Base-by-base conservation (phyloP, 768 basidiomycete species). In the Neoboletus subvelutipes region DNA sequence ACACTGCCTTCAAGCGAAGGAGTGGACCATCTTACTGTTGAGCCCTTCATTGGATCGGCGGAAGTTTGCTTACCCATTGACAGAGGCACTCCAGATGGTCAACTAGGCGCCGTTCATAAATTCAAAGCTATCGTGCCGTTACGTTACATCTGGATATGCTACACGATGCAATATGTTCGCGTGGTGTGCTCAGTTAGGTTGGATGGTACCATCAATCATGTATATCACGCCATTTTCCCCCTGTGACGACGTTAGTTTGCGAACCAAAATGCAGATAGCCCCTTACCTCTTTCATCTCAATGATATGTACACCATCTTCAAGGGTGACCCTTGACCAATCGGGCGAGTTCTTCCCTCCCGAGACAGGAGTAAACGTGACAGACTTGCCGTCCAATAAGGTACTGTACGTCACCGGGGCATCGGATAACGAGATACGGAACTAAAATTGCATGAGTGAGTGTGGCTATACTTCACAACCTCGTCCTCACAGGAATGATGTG, bases 401-500 rank as follows among this genome's bases (percentile, higher is more conserved):
- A 9, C 73, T 63, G 54, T 87, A 84, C 3, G 78, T 72, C 22
- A 69, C 64, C 1, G 75, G 70, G 5, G 22, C 28, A 40, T 64
- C 57, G 3, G 79, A 73, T 10, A 86, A 72, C 5, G 73, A 65
- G 33, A 86, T 76, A 3, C 77, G 82, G 15, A 74, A 80, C 68
- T 80, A 65, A 49, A 50, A 31, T 10, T 18, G 10, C 11, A 58
- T 45, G 15, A 41, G 46, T 6, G 1, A 50, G 42, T n/a, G 45
- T 5, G 13, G 3, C 28, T 0, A 33, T 45, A 37, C 5, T 18
- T 36, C 37, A 45, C 47, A 43, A 24, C 20, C 12, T 31, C 60
- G 24, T 29, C 10, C 79, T 59, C 67, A 94, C 93, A 6, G 92
- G 88, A 52, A 96, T 81, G 57, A 95, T 84, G 65, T 94, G 94